Percentiles rank a stretch among this genome's conserved stretches.
These are phyloP conservation scores for Tuber umbilicatum DNA, from an alignment of 495 filamentous ascomycete genomes.

Conservation along the genomic window DNA sequence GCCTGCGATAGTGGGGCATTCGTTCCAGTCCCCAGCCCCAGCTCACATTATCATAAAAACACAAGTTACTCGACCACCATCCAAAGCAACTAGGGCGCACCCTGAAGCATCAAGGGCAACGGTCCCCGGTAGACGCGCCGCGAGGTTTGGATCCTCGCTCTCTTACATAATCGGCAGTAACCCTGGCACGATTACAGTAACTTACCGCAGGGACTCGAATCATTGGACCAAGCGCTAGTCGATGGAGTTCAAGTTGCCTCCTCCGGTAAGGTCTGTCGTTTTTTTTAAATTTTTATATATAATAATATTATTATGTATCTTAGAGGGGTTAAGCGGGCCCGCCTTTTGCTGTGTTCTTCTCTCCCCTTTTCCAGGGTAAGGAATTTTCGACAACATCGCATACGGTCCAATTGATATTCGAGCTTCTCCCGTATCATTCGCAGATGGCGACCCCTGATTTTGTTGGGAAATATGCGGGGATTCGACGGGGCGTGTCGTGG, in stretches of 20 bases:
- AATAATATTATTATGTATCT: neutral
- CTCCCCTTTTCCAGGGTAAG: neutral
- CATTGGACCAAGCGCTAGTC: neutral
- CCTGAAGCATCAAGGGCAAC: neutral
- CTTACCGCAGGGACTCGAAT: neutral
- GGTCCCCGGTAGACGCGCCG: neutral
- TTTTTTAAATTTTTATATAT: neutral
- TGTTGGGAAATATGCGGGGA: neutral
- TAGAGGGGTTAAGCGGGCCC: neutral
- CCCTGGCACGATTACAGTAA: neutral
- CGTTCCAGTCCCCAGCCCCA: neutral
- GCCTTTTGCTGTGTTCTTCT: neutral
- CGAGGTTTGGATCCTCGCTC: too few species aligned
- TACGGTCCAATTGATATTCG: neutral
- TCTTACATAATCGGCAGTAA: too few species aligned
- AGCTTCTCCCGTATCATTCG: neutral
- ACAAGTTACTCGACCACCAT: neutral
- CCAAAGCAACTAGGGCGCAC: neutral
- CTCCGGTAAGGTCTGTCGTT: neutral
- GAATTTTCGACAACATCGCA: neutral
- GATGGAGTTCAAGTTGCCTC: neutral
- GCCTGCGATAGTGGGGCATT: neutral
- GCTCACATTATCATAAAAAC: neutral
- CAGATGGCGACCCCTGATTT: neutral
- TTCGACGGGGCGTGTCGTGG: neutral